Base-by-base conservation (phyloP, 345 rosid species). In the Corchorus capsularis region DNA sequence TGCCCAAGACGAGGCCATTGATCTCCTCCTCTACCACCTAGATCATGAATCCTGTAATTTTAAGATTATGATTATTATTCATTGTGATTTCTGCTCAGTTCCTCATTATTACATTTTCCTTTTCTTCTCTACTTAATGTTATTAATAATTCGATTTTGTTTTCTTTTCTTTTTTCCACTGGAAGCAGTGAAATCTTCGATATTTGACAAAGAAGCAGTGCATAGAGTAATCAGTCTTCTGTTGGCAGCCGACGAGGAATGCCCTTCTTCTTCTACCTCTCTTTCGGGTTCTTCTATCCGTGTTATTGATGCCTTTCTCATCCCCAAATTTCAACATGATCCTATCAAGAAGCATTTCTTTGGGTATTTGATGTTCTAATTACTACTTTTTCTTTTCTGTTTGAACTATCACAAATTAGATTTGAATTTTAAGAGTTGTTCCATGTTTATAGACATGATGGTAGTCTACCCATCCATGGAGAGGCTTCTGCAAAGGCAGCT, bases 1-100 rank as follows among this genome's bases (percentile, higher is more conserved):
- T 63, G 88, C 86, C 72, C 87, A 88, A 69, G 98, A 88, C 70
- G 93, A 93, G 52, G 92, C 96, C 71, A 78, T 92, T 53, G 93
- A 89, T 78, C 88, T 90, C 75, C 94, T 93, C 69, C 96, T 95
- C 63, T 98, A 95, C 68, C 79, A 90, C 50, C 94, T 93, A 79
- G 89, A 86, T n/a, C 78, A 74, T 22, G 88, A 85, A 75, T 77
- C 88, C 11, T 75, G 93, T 86, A 82, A 69, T 19, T 55, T 56
- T 56, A 14, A 10, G 50, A 27, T n/a, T 35, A 19, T 6, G 39
- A 57, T 14, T 41, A 15, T 17, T 34, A 61, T 34, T 39, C 6
- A 6, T 39, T 39, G 43, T 39, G 43, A 39, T 39, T 39, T 39
- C 43, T 39, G 43, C 43, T 39, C 6, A 39, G 43, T 39, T 39